Evolutionary conservation across 192 early-diverging fungal genomes (phyloP).

Genomic region (Entomortierella lignicola): DNA sequence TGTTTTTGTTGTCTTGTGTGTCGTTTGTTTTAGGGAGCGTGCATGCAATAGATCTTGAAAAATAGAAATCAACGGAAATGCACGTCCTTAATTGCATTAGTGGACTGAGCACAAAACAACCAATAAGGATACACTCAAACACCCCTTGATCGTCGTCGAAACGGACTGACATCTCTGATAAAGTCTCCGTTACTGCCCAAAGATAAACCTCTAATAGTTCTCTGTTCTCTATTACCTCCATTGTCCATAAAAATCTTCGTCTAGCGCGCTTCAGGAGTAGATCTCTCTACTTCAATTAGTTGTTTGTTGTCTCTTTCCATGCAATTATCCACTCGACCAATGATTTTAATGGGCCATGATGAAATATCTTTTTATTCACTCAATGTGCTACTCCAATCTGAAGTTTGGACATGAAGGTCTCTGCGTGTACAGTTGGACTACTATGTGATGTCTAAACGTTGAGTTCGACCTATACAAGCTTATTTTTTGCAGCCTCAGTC

Average conservation of each 20-base stretch:
- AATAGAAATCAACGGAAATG: neutral
- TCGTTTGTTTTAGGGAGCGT: neutral
- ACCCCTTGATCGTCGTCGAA: neutral
- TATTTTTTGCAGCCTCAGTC: neutral
- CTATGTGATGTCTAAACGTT: no score
- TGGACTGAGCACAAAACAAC: neutral
- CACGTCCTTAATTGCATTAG: constrained; percentile 3
- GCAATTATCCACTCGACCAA: neutral
- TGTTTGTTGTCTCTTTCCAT: neutral
- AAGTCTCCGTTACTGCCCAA: neutral
- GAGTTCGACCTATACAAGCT: neutral
- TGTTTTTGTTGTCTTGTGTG: no score
- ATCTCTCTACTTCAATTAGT: constrained; percentile 3
- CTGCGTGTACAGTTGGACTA: neutral
- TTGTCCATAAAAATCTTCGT: neutral
- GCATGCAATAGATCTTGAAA: constrained; percentile 1
- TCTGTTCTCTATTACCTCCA: neutral
- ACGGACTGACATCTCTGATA: neutral
- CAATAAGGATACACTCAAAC: neutral
- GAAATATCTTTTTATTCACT: neutral
- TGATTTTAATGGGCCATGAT: neutral
- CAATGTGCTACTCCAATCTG: neutral
- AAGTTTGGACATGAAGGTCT: neutral
- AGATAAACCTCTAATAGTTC: neutral
- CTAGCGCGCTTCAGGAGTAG: neutral